Evolutionary conservation across 2,329 filamentous ascomycete genomes (phyloP).

Genomic region (Aspergillaceae sp.): DNA sequence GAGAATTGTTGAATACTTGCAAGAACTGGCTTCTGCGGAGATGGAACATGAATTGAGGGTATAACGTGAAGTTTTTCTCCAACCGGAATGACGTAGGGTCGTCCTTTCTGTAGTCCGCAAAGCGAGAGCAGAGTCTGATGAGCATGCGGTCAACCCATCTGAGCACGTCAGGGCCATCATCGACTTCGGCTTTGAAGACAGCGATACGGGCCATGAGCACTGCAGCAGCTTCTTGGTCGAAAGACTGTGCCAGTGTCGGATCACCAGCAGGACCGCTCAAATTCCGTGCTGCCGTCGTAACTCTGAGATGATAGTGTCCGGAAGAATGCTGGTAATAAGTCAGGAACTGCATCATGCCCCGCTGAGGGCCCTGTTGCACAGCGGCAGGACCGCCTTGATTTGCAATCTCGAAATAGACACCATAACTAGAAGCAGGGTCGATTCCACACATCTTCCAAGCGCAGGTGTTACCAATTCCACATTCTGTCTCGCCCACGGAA

Average conservation of each 20-base stretch:
- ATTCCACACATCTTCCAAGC: constrained; percentile 99
- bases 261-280: constrained; percentile 90
- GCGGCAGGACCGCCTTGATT: constrained; percentile 79
- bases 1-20: constrained; percentile 98
- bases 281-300: constrained; percentile 86
- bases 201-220: constrained; percentile 99
- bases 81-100: constrained; percentile 93
- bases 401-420: constrained; percentile 95
- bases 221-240: constrained; percentile 94
- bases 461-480: constrained; percentile 95
- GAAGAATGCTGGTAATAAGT: constrained; percentile 98
- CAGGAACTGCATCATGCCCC: constrained; percentile 95
- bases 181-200: constrained; percentile 96
- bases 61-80: constrained; percentile 98
- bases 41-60: constrained; percentile 99
- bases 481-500: constrained; percentile 94
- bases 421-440: constrained; percentile 86
- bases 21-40: constrained; percentile 92
- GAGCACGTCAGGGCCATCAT: constrained; percentile 95
- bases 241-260: constrained; percentile 89
- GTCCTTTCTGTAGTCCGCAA: constrained; percentile 96
- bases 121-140: constrained; percentile 88
- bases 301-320: constrained; percentile 89
- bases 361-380: constrained; percentile 78
- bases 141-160: constrained; percentile 99